Evolutionary conservation across 2,329 filamentous ascomycete species (phyloP).

Genomic region (Clonostachys sp.): DNA sequence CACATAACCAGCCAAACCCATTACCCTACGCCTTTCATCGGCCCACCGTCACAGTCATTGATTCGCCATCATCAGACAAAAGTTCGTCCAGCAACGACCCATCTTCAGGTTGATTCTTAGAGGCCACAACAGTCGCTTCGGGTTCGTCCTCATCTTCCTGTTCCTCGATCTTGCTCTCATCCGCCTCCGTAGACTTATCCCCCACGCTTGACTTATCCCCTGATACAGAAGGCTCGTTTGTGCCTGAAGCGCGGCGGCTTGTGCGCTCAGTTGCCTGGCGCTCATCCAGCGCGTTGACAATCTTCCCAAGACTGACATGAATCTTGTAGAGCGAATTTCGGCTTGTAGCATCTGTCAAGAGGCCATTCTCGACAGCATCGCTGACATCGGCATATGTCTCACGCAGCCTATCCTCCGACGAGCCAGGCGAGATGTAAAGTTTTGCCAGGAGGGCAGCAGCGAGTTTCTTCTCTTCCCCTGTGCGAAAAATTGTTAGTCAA

Average conservation of each 20-base stretch:
- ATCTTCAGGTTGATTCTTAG: slow-evolving; percentile 21
- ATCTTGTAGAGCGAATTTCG: slow-evolving; percentile 65
- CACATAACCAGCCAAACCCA: slow-evolving; percentile 7
- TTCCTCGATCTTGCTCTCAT: slow-evolving; percentile 3
- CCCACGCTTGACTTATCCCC: slow-evolving; percentile 31
- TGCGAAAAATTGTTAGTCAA: slow-evolving; percentile 17
- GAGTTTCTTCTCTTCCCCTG: slow-evolving; percentile 83
- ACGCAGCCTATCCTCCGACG: slow-evolving; percentile 52
- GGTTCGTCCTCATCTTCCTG: slow-evolving; percentile 40
- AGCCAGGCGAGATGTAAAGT: slow-evolving; percentile 69
- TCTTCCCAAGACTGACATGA: slow-evolving; percentile 62
- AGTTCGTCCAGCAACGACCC: slow-evolving; percentile 30
- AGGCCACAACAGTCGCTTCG: slow-evolving; percentile 20
- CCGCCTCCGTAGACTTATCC: slow-evolving; percentile 35
- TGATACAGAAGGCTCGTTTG: slow-evolving; percentile 10
- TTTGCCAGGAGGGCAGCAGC: slow-evolving; percentile 76
- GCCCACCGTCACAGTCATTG: slow-evolving; percentile 5
- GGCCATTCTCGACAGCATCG: slow-evolving; percentile 57
- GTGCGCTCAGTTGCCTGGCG: slow-evolving; percentile 26
- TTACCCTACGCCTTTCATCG: slow-evolving; percentile 6
- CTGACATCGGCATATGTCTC: slow-evolving; percentile 53
- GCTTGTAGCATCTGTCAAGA: slow-evolving; percentile 55
- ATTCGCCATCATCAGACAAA: slow-evolving; percentile 27
- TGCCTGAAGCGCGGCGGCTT: slow-evolving; percentile 36
- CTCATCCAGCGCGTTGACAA: slow-evolving; percentile 56